Base-by-base conservation (phyloP, 371 early-diverging fungal species). In the Circinella umbellata region DNA sequence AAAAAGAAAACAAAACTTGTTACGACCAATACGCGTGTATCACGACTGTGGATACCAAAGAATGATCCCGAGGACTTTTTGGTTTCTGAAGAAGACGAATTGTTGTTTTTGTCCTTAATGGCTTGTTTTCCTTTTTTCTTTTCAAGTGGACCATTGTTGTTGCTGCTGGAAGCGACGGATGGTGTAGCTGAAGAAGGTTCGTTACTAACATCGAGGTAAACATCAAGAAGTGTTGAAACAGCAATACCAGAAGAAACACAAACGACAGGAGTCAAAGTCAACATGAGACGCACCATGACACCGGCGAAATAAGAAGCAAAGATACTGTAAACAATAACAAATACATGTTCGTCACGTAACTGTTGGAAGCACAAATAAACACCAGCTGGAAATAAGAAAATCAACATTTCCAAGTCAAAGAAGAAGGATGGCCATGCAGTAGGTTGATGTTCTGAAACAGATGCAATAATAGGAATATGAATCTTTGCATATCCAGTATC, bases 351-450 rank as follows among this genome's bases (percentile, higher is more conserved):
- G 74, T 99, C 98, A 47, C 89, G 86, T 36, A 97, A 83, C 70
- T 92, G 88, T 69, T 88, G 88, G 91, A 98, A 98, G 82, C 96
- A 96, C 69, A 98, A 89, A 82, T 96, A 99, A 48, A 99, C 87
- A 35, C 99, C 99, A 11, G 96, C 99, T 6, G 99, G 99, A 87
- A 98, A 95, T 35, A 97, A 74, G 78, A 95, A 92, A 65, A 99
- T 89, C 18, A 98, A 88, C 83, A 96, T 86, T 66, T 98, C 93
- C 46, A 99, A 87, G 73, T 99, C 99, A 77, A 99, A 97, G 86
- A 99, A 99, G 89, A 98, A 98, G 42, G 97, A 93, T n/a, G 98
- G 88, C 99, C 99, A 99, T 0, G 98, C 91, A 4, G 99, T 98
- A 36, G 99, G 99, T 80, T 99, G 99, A 86, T 99, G 99, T 78